Base-by-base conservation (phyloP, 352 stramenopile genomes). In the Phytophthora pseudosyringae region DNA sequence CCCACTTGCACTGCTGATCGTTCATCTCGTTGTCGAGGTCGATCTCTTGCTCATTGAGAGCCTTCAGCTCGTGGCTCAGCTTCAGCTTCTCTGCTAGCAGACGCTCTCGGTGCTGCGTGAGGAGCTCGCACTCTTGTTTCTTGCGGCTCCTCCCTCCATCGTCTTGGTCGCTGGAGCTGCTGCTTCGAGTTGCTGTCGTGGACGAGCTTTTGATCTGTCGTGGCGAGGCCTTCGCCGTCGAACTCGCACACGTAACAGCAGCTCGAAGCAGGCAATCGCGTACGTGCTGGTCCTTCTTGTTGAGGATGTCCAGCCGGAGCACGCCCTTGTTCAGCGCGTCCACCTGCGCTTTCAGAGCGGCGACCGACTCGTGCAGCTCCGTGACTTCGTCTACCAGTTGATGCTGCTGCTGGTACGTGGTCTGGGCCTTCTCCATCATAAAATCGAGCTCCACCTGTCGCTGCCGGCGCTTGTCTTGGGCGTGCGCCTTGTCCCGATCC, bases 261-360 rank as follows among this genome's bases (percentile, higher is more conserved):
- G 69, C 69, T 15, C 59, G 64, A 25, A 74, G 53, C 3, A 88
- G 56, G 49, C 81, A 90, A 40, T 89, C 71, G 31, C 78, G 73
- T 3, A 89, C 58, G 28, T 93, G 78, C 16, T 73, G 50, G 33
- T 90, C 75, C 52, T 87, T 88, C 28, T 85, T 83, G 69, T 79
- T 89, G 25, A 82, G 68, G 5, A 80, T 77, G 1, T 83, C 76
- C 5, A 89, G 55, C 3, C 78, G 75, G 8, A 64, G 71, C 1
- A 79, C 67, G 9, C 43, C 71, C 25, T 73, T 76, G 32, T 73
- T 83, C 6, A 85, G 16, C 5, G 59, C 63, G n/a, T 75, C 73
- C 7, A 82, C 58, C 52, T 83, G 71, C 2, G 49, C 25, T 40
- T 81, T 86, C 6, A 80, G 64, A 6, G 71, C 55, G 1, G 72